Base-by-base conservation (phyloP, 2,329 filamentous ascomycete species). In the Aspergillus sp. region DNA sequence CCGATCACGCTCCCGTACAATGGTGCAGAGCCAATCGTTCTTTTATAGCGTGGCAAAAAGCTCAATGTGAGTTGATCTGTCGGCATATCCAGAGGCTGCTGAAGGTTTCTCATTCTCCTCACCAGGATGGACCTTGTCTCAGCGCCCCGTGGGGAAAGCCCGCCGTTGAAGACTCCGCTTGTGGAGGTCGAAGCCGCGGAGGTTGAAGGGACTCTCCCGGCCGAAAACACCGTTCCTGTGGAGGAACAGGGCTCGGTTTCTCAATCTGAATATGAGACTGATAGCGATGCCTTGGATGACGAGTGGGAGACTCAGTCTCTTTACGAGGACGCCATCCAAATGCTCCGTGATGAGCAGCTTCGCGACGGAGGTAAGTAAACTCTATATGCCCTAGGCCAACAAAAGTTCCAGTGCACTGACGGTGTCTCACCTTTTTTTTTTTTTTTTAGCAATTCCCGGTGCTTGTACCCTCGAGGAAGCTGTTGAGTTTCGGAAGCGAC, bases 381-480 rank as follows among this genome's bases (percentile, higher is more conserved):
- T 37, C 42, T 56, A 48, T 51, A 49, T 55, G 30, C 27, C 17
- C 15, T 39, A 34, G 33, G 27, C 53, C 44, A 53, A 44, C 17
- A 40, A 47, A 30, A 11, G 27, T 30, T 27, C 34, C n/a, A 46
- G 22, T 30, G 22, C 24, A 33, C 51, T 42, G 27, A 55, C 59
- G 39, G 24, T 24, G 42, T 17, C 6, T n/a, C 37, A 9, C 27
- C 27, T 30, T 11, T 27, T 27, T 20, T 13, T 27, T 20, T 13
- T 42, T 50, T 59, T 20, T 20, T 46, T 66, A 74, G 72, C 52
- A 11, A 42, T 76, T n/a, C 72, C 83, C 39, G 82, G 82, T 58
- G 77, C 77, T 24, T 90, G 88, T 75, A 86, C 86, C 1, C 79
- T 86, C 11, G 84, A 89, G 61, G 89, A 96, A 76, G 86, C 89